Base-by-base conservation (phyloP, 441 rosid genomes). In the Adansonia rubrostipa region DNA sequence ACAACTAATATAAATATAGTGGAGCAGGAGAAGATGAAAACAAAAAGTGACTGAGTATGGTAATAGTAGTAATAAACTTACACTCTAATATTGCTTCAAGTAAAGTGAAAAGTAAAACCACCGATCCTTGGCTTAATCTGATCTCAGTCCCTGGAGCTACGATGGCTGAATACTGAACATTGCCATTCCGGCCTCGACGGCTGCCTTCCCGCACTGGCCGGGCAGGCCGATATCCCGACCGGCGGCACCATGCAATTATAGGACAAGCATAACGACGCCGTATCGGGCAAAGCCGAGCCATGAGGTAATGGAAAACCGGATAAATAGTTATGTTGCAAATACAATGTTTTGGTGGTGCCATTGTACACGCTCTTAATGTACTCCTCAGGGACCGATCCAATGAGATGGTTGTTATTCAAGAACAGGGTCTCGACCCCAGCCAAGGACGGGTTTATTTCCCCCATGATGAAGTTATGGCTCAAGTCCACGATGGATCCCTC, bases 221-320 rank as follows among this genome's bases (percentile, higher is more conserved):
- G 97, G 80, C 96, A 94, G 0, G 84, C 77, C 64, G 83, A 75
- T 24, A 85, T 70, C 36, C 95, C 95, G 6, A 87, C 79, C 3
- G 87, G 80, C 17, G 92, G 93, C 60, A 75, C 83, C 93, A 93
- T 89, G 79, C 97, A 94, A 73, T 94, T 94, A 67, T 94, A 94
- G 1, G 91, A 85, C 89, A 92, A 84, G 85, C 97, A 93, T 57
- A 94, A 65, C 62, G 89, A 85, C 70, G 72, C 89, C 33, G 91
- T 74, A 66, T 83, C 88, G 0, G 96, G 97, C 68, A 94, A 76
- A 19, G 60, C 82, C 42, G 44, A 45, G 9, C 87, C 87, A 2
- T 82, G 77, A 28, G 70, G 82, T 75, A 87, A 75, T 14, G 90
- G 88, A 78, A 94, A 90, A 44, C 82, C 85, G 0, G 92, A 78